Conservation (phyloP, 805 yeast genomes). For the Yarrowia yakushimensis region DNA sequence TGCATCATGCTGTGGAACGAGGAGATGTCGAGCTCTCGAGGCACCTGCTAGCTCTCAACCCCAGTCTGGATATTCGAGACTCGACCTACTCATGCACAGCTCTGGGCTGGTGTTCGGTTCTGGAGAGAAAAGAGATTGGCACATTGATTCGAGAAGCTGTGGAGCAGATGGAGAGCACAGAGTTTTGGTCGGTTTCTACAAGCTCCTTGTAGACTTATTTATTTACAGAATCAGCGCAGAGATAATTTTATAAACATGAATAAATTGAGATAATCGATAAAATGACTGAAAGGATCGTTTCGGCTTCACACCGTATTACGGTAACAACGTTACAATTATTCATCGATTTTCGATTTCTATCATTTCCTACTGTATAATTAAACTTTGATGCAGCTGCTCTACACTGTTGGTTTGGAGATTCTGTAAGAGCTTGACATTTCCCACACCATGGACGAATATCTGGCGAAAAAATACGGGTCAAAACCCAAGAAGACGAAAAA, state of each 20-base stretch:
- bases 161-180: not conserved
- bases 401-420: not conserved
- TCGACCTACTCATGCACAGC: not conserved
- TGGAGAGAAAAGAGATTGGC: slow-evolving; percentile 5
- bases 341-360: no score
- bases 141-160: slow-evolving; percentile 1
- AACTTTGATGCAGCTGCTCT: not conserved
- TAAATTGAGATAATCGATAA: no score
- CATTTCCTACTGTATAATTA: no score
- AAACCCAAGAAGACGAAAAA: slow-evolving; percentile 20
- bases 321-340: no score
- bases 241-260: no score
- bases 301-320: no score
- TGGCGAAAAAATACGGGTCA: slow-evolving; percentile 18
- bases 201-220: not conserved
- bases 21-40: not conserved
- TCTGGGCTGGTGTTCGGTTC: slow-evolving; percentile 3
- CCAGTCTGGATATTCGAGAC: slow-evolving; percentile 3
- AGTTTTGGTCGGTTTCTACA: not conserved
- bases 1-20: slow-evolving; percentile 10
- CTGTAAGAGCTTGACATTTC: no score
- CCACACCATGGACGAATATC: slow-evolving; percentile 18
- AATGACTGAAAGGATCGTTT: no score
- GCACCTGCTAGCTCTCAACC: not conserved
- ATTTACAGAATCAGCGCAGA: not conserved